Evolutionary conservation across 169 alveolate genomes (phyloP).

Genomic region (Eimeria falciformis): DNA sequence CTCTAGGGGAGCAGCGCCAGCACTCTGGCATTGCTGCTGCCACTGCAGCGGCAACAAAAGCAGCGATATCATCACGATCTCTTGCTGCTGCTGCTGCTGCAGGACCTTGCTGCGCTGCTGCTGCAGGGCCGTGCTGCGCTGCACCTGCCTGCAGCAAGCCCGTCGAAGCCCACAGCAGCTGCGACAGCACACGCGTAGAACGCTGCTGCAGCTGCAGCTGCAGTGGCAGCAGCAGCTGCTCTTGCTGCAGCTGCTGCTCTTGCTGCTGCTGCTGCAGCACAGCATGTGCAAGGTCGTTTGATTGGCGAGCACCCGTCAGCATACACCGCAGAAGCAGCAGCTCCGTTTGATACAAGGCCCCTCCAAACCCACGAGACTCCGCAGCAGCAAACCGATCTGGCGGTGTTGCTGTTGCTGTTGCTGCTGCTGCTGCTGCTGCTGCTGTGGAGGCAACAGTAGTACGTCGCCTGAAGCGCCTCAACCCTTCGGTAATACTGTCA

Average conservation of each 20-base stretch:
- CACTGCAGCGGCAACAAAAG: conserved; percentile 50
- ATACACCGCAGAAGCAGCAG: conserved; percentile 43
- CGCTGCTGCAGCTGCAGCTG: conserved; percentile 39
- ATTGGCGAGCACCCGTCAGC: not conserved
- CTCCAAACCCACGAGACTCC: conserved; percentile 5
- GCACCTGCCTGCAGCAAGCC: conserved; percentile 28
- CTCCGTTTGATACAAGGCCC: not conserved
- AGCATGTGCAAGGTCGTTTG: too few relatives aligned
- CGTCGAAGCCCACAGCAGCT: not conserved
- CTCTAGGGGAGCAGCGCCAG: conserved; percentile 59
- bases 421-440: conserved; percentile 1
- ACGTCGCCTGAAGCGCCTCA: not conserved
- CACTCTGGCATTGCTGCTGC: conserved; percentile 41
- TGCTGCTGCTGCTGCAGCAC: conserved; percentile 40
- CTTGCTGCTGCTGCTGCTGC: not conserved
- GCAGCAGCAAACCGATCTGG: not conserved
- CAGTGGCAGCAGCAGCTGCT: conserved; percentile 28
- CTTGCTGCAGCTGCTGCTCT: conserved; percentile 13
- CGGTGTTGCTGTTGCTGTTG: not conserved
- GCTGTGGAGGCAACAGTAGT: not conserved
- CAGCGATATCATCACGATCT: not conserved
- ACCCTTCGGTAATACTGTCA: not conserved
- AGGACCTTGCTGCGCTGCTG: not conserved
- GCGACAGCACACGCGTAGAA: conserved; percentile 6
- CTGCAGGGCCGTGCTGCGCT: not conserved